Evolutionary conservation across 345 rosid species (phyloP).

Genomic region (Erysimum cheiranthoides): DNA sequence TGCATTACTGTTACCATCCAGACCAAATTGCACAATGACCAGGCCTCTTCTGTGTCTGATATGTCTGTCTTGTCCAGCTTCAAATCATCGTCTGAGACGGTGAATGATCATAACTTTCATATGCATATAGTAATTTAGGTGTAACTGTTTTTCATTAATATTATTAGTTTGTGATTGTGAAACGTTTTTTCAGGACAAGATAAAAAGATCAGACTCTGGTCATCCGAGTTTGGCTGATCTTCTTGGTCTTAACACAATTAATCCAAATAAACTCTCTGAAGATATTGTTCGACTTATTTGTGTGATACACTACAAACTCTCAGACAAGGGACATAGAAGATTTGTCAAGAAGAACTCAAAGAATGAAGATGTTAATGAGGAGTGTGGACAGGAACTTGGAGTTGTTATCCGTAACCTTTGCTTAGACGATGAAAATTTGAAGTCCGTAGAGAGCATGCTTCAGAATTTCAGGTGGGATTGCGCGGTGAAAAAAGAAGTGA

Average conservation of each 20-base stretch:
- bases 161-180: constrained; percentile 6
- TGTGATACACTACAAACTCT: constrained; percentile 66
- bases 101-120: constrained; percentile 14
- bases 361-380: constrained; percentile 42
- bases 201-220: constrained; percentile 46
- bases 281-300: constrained; percentile 72
- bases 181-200: constrained; percentile 50
- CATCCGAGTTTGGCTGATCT: constrained; percentile 77
- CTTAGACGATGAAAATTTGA: constrained; percentile 58
- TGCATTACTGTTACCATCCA: constrained; percentile 21
- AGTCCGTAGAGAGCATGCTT: constrained; percentile 59
- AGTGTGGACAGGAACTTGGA: constrained; percentile 46
- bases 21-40: constrained; percentile 42
- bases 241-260: constrained; percentile 51
- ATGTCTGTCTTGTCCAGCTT: constrained; percentile 14
- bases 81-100: constrained; percentile 18
- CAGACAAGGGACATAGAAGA: constrained; percentile 42
- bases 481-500: neutral
- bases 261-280: constrained; percentile 65
- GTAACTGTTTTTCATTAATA: no score
- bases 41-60: constrained; percentile 29
- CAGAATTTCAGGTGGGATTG: constrained; percentile 64
- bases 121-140: no score
- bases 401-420: constrained; percentile 55
- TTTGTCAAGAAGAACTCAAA: constrained; percentile 49